Base-by-base conservation (phyloP, 2,329 filamentous ascomycete species). In the Domatiomyces globalis region DNA sequence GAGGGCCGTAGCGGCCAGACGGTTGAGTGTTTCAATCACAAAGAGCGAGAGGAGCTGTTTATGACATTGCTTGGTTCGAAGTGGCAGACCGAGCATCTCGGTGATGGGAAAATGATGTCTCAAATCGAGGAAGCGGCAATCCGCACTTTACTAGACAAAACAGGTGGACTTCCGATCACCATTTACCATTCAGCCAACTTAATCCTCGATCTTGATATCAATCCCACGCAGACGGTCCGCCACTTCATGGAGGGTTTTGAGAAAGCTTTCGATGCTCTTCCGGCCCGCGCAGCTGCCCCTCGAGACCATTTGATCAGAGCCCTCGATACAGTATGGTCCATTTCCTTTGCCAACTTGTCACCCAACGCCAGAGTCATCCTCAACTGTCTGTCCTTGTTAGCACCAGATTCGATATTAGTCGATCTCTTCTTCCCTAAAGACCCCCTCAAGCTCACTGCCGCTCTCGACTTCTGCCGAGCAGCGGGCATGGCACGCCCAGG, bases 1-100 rank as follows among this genome's bases (percentile, higher is more conserved):
- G 48, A 50, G n/a, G 18, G 47, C 15, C 48, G 51, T n/a, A 36
- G 27, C 17, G 51, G 51, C 25, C 48, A 53, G 27, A 53, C 51
- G 1, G 43, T 53, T 15, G 39, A 45, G 39, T 17, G 46, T 17
- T 53, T 53, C 20, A 43, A 15, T 29, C 22, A 29, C 7, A 12
- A n/a, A 12, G 48, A 53, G 29, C 19, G 51, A 45, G 17, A 48
- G 10, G 25, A 53, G 8, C 48, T 53, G 15, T 42, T 53, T 36
- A 39, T 53, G 4, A 27, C 27, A 3, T 43, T 44, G 7, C 51
- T 53, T n/a, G 51, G 51, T 10, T 39, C 45, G 19, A 29, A 51
- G 2, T 53, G 48, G 48, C 18, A 45, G 29, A 20, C n/a, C 18
- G 20, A 12, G 9, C 39, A 53, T 45, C 48, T 50, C 10, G 43